phyloP scores from a whole-genome alignment of 371 early-diverging fungal species.

The Mortierella sp. region DNA sequence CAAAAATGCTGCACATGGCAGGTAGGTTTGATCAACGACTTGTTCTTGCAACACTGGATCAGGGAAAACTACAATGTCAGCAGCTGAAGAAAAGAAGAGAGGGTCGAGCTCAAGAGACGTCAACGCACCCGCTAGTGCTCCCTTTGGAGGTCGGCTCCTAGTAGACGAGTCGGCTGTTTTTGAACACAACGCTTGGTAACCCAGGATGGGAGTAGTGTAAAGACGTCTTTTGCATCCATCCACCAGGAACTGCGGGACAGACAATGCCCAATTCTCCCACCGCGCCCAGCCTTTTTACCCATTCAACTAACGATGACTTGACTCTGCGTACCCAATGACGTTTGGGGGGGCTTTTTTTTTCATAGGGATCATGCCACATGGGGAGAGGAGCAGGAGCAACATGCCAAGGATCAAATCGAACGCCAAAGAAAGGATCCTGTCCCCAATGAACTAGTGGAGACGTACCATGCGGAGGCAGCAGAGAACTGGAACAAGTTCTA shows the following conservation, averaged over 20 bases:
- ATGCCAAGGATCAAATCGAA: constrained; percentile 42
- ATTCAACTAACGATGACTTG: no score
- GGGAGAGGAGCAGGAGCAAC: constrained; percentile 76
- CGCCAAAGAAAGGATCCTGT: constrained; percentile 34
- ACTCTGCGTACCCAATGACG: no score
- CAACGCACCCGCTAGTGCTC: constrained; percentile 27
- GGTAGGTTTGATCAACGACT: no score
- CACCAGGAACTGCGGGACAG: no score
- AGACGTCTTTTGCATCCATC: no score
- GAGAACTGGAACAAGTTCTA: constrained; percentile 83
- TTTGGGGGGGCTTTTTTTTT: no score
- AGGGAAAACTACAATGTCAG: no score
- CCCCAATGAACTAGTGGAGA: constrained; percentile 22
- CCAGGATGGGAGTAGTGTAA: no score
- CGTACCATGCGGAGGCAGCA: constrained; percentile 48
- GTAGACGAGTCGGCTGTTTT: constrained; percentile 73
- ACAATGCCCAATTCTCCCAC: no score
- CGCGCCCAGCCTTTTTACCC: no score
- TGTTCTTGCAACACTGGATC: no score
- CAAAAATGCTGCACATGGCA: no score
- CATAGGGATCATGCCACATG: constrained; percentile 85
- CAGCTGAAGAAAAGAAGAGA: constrained; percentile 50
- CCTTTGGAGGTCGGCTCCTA: constrained; percentile 75
- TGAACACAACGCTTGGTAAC: constrained; percentile 83
- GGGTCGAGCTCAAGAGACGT: constrained; percentile 52